Percentiles rank a stretch among this genome's conserved stretches.
Evolutionary conservation across 331 rosid genomes (phyloP).

Genomic region (Pyrus hybrid): DNA sequence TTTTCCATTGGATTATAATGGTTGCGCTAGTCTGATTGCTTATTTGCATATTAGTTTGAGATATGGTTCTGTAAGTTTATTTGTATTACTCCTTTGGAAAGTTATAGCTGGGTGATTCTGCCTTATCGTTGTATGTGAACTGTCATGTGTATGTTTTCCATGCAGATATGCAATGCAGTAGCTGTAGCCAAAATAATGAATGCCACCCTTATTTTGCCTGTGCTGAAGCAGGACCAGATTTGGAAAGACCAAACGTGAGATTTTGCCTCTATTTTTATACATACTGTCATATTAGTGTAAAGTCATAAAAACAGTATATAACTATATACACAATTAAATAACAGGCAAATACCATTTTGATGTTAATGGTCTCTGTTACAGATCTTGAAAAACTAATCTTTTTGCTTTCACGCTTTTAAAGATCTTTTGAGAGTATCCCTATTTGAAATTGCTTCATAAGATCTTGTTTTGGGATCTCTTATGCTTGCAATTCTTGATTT

Average conservation of each 20-base stretch:
- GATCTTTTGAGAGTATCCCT: neutral
- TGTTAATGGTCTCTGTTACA: neutral
- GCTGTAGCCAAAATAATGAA: constrained; percentile 98
- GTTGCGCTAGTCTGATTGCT: neutral
- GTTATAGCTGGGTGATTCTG: neutral
- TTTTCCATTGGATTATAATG: neutral
- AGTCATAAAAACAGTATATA: neutral
- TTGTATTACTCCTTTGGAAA: neutral
- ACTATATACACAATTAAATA: neutral
- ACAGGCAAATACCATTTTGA: neutral
- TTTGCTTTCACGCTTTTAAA: neutral
- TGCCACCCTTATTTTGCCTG: constrained; percentile 95
- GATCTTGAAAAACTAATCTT: neutral
- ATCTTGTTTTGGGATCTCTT: neutral
- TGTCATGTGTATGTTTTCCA: neutral
- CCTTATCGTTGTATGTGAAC: neutral
- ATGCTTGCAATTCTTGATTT: neutral
- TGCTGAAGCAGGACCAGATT: constrained; percentile 96
- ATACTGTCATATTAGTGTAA: neutral
- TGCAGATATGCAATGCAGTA: constrained; percentile 99
- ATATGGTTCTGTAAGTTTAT: neutral
- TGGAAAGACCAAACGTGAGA: constrained; percentile 99
- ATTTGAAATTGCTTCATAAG: neutral
- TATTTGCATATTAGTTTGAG: neutral
- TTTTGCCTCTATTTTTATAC: constrained; percentile 2